These are phyloP conservation scores for Boechera stricta DNA, from an alignment of 345 rosid species.

Conservation along the genomic window DNA sequence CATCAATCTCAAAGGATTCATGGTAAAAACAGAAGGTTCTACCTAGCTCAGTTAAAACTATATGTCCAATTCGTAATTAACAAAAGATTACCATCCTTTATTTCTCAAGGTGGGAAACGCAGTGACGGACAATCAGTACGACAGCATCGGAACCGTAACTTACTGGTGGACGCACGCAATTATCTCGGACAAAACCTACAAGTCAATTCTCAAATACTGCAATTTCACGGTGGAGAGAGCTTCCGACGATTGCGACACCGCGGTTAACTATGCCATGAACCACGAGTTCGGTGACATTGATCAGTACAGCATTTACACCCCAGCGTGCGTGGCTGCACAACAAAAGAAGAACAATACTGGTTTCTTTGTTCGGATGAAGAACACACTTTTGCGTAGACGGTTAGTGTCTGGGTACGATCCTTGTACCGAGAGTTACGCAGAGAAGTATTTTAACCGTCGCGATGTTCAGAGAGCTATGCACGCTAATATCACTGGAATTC, in stretches of 20 bases:
- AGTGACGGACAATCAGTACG: constrained; percentile 75
- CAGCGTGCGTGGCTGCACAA: constrained; percentile 53
- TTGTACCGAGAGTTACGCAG: constrained; percentile 83
- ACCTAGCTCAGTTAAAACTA: not conserved
- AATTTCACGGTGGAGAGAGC: constrained; percentile 60
- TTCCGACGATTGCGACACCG: constrained; percentile 60
- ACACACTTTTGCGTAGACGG: constrained; percentile 60
- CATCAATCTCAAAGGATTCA: constrained; percentile 87
- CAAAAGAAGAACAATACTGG: constrained; percentile 39
- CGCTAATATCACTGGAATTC: constrained; percentile 76
- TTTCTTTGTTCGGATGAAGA: constrained; percentile 51
- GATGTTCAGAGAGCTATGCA: constrained; percentile 90
- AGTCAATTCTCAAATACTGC: constrained; percentile 64
- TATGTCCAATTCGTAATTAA: not conserved
- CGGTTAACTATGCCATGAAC: constrained; percentile 62
- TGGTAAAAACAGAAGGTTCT: constrained; percentile 48
- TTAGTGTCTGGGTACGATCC: constrained; percentile 81
- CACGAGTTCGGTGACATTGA: constrained; percentile 85
- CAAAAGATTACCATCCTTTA: not conserved
- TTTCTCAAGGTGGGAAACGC: constrained; percentile 79
- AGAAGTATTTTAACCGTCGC: constrained; percentile 71
- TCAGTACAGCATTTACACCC: constrained; percentile 89
- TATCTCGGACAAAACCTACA: constrained; percentile 79
- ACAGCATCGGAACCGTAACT: constrained; percentile 75
- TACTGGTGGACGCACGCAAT: constrained; percentile 95